A percentile compares a stretch with the other conserved stretches of the same genome.
These are phyloP conservation scores for Fusarium sp. DNA, from an alignment of 2,329 filamentous ascomycete species.

Conservation along the genomic window DNA sequence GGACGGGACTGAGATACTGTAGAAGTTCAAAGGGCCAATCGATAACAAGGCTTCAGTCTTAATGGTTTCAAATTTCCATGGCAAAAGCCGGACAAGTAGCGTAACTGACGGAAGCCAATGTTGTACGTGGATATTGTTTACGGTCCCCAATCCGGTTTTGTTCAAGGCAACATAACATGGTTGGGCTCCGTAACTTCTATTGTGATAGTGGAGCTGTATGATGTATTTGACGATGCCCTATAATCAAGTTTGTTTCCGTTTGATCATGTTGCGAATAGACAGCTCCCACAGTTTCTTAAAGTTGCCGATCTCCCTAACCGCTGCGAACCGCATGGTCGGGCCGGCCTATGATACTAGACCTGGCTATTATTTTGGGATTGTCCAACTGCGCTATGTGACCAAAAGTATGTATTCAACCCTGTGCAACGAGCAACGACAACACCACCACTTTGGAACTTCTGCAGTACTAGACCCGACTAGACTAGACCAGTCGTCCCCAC, in stretches of 20 bases:
- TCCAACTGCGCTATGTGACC: slow-evolving; percentile 27
- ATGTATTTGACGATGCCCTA: slow-evolving; percentile 6
- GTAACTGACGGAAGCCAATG: slow-evolving; percentile 32
- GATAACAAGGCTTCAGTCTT: slow-evolving; percentile 27
- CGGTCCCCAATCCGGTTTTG: slow-evolving; percentile 36
- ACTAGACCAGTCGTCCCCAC: slow-evolving; percentile 32
- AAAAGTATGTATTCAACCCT: slow-evolving; percentile 31
- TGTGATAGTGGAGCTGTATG: slow-evolving; percentile 5
- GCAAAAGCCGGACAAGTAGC: slow-evolving; percentile 17
- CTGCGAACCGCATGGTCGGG: slow-evolving; percentile 31
- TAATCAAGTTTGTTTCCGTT: slow-evolving; percentile 27
- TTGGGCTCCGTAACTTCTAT: background rate
- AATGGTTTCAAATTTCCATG: slow-evolving; percentile 21
- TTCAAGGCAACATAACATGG: slow-evolving; percentile 9
- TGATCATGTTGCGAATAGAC: slow-evolving; percentile 1
- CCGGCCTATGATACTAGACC: slow-evolving; percentile 42
- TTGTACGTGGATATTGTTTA: slow-evolving; percentile 17
- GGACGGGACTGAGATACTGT: background rate
- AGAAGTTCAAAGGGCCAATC: slow-evolving; percentile 23
- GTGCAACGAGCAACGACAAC: slow-evolving; percentile 31
- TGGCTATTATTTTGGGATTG: slow-evolving; percentile 28
- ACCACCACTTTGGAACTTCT: slow-evolving; percentile 10
- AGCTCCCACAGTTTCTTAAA: slow-evolving; percentile 22
- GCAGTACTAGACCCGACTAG: slow-evolving; percentile 26
- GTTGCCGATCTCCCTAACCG: slow-evolving; percentile 37